Base-by-base conservation (phyloP, 2,329 filamentous ascomycete genomes). In the Claviceps capensis region DNA sequence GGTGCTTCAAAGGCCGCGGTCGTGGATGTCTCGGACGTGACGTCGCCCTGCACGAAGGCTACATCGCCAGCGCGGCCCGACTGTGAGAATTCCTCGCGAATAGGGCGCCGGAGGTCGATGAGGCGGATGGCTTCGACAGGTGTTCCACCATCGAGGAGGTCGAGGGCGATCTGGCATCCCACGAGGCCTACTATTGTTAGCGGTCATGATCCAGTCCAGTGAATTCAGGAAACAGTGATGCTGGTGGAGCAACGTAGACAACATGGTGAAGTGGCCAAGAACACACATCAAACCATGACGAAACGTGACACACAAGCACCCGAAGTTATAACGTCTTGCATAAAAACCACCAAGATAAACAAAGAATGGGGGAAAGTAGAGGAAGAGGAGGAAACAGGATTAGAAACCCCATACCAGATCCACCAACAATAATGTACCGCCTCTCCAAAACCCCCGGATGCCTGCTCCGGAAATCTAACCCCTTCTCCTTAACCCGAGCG, bases 121-220 rank as follows among this genome's bases (percentile, higher is more conserved):
- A 79, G 72, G 11, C 78, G 75, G 54, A 81, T 75, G 34, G 72
- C 69, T 41, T 67, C 60, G 1, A 76, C 69, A 3, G 69, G 63
- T 46, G 77, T 73, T 11, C 78, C 78, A 5, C 73, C 74, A 19
- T 69, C 67, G 9, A 80, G 65, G 8, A 81, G 71, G 54, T 78
- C 73, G 8, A 73, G 63, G 11, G 77, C 72, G 37, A 81, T 73
- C 61, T 73, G 74, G 36, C 75, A 72, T 3, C 77, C 78, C 2
- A 81, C 74, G 36, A 79, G 70, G 5, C 77, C 76, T 77, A n/a
- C 30, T 34, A 11, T 11, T 11, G 4, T 34, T 4, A 34, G 30
- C 30, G 30, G 30, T 34, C 9, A 34, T 34, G 30, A 9, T 34
- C 3, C 30, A 11, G 30, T 34, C 30, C 30, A 34, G 30, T 34